Evolutionary conservation across 2,329 filamentous ascomycete species (phyloP), one percentile per base, ranked within the genome.

Genomic region (Colletotrichum sp.): DNA sequence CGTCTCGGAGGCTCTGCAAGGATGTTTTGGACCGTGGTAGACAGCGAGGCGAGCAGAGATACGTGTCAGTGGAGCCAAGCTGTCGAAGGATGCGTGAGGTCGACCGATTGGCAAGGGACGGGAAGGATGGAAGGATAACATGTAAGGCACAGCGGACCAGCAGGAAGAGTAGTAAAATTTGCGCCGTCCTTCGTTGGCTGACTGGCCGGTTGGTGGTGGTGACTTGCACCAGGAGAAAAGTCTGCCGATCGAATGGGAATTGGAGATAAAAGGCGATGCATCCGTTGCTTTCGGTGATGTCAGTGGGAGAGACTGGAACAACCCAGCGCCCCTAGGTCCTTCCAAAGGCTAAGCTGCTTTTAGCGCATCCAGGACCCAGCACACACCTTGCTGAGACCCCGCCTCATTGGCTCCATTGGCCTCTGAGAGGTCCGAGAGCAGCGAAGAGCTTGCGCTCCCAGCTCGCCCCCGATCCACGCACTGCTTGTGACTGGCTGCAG

Each of bases 211-310:
- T 30, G 57, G 26, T 32, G 16, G 24, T 18, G 57, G 57, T 28
- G 28, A 30, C 57, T 60, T 18, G 57, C 28, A 60, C 60, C 30
- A 32, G 34, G 32, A 43, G 30, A 74, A 74, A 76, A 76, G 70
- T 69, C 28, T 76, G 74, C 71, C 59, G 59, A 69, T 65, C 43
- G 59, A 39, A 36, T 69, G 52, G 59, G 34, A 68, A 65, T 59
- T 73, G 70, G 64, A 74, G 71, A 73, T 73, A 72, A 36, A 52
- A 57, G 55, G 28, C 36, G 74, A 76, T 72, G 71, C 70, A 76
- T 68, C 72, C 68, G 63, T 75, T 68, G 28, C 73, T 75, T 71
- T 76, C 55, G 71, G 74, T 76, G 74, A 76, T 76, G 74, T 76
- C 74, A 76, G 74, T 60, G 70, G 64, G 39, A 60, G 39, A 60